A percentile compares a stretch with the other conserved stretches of the same genome.
phyloP scores from a whole-genome alignment of 192 early-diverging fungal genomes.

The Coemansia sp. region DNA sequence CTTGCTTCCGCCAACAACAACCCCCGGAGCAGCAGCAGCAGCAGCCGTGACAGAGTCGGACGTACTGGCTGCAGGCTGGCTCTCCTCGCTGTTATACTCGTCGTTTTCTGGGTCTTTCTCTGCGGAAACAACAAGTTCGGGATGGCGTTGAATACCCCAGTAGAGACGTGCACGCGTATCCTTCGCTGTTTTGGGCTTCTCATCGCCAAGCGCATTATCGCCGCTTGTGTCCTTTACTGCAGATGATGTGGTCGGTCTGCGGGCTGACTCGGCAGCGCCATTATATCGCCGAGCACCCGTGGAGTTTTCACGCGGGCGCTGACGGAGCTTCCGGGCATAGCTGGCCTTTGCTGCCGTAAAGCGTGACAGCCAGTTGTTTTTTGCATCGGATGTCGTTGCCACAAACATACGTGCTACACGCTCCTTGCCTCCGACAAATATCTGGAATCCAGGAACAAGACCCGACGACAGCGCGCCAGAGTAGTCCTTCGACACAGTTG shows the following conservation, averaged over 20 bases:
- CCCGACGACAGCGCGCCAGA: slow-evolving; percentile 55
- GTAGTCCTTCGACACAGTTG: slow-evolving; percentile 58
- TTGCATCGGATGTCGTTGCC: slow-evolving; percentile 53
- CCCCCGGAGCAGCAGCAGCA: not conserved
- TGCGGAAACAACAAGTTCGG: slow-evolving; percentile 49
- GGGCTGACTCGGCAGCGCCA: slow-evolving; percentile 9
- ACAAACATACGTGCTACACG: slow-evolving; percentile 58
- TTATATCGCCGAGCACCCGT: slow-evolving; percentile 24
- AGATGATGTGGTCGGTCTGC: slow-evolving; percentile 9
- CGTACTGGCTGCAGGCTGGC: not conserved
- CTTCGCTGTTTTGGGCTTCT: slow-evolving; percentile 31
- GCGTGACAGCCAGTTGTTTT: slow-evolving; percentile 58
- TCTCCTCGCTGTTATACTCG: not conserved
- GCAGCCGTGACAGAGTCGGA: not conserved
- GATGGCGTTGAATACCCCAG: slow-evolving; percentile 60
- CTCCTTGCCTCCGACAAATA: slow-evolving; percentile 56
- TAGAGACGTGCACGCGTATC: slow-evolving; percentile 50
- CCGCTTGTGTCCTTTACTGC: slow-evolving; percentile 18
- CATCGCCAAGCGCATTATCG: slow-evolving; percentile 23
- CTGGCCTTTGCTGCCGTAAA: slow-evolving; percentile 58
- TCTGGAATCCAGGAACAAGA: slow-evolving; percentile 55
- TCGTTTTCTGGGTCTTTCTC: not conserved
- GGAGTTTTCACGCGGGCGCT: slow-evolving; percentile 46
- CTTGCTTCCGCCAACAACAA: too few relatives aligned
- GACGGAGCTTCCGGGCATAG: slow-evolving; percentile 47